A percentile compares a stretch with the other conserved stretches of the same genome.
Conservation (phyloP, 2,329 filamentous ascomycete species). For the Penicillium sp. region DNA sequence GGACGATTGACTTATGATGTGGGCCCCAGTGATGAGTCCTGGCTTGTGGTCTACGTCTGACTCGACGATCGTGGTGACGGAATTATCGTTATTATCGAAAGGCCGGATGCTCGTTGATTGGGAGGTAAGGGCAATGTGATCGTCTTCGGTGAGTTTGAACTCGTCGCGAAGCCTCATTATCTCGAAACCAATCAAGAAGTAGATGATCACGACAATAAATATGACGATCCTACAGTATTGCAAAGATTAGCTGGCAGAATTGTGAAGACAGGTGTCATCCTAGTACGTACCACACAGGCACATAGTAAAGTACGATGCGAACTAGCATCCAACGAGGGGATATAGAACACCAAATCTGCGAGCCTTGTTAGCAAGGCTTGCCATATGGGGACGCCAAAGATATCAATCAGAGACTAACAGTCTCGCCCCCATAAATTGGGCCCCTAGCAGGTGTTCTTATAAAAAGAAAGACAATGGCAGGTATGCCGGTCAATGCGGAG, state of each 20-base stretch:
- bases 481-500: slow-evolving; percentile 38
- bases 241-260: background rate
- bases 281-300: slow-evolving; percentile 39
- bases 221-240: slow-evolving; percentile 35
- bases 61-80: slow-evolving; percentile 18
- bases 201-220: slow-evolving; percentile 26
- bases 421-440: slow-evolving; percentile 43
- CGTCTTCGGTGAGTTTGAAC: slow-evolving; percentile 35
- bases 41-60: slow-evolving; percentile 5
- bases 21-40: slow-evolving; percentile 1
- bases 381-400: background rate
- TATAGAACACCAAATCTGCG: slow-evolving; percentile 46
- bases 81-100: slow-evolving; percentile 14
- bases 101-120: slow-evolving; percentile 13
- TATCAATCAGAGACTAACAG: slow-evolving; percentile 27
- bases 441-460: slow-evolving; percentile 38
- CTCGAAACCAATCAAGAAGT: slow-evolving; percentile 37
- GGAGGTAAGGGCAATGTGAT: slow-evolving; percentile 30
- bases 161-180: slow-evolving; percentile 39
- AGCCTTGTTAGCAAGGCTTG: background rate
- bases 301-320: slow-evolving; percentile 43
- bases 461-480: slow-evolving; percentile 42
- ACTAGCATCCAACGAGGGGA: slow-evolving; percentile 42
- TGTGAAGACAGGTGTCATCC: background rate
- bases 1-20: slow-evolving; percentile 16